Conservation (phyloP, 163 green algal species). For the Scenedesmus sp. region DNA sequence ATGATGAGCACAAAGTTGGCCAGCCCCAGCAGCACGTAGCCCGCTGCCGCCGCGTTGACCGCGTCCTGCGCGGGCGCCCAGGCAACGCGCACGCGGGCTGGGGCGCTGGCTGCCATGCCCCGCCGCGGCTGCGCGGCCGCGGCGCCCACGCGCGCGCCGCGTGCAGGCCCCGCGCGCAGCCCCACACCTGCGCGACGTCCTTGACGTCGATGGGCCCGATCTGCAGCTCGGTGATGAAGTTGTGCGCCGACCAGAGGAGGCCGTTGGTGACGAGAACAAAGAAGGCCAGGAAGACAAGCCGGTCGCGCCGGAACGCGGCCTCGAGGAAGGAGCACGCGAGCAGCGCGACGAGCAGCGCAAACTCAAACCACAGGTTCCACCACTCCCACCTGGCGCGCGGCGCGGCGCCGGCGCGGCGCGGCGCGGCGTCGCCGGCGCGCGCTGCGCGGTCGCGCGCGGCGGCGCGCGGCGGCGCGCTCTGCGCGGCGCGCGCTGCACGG, state of each 20-base stretch:
- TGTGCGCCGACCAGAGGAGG: slow-evolving; percentile 37
- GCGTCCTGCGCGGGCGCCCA: too few relatives aligned
- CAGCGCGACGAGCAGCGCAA: slow-evolving; percentile 2
- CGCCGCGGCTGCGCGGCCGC: too few relatives aligned
- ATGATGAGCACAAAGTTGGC: slow-evolving; percentile 43
- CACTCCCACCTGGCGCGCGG: slow-evolving; percentile 49
- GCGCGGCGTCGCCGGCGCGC: too few relatives aligned
- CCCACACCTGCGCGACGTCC: too few relatives aligned
- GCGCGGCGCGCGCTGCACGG: too few relatives aligned
- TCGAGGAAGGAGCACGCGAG: slow-evolving; percentile 25
- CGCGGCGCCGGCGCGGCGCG: too few relatives aligned
- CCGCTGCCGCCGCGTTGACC: slow-evolving; percentile 35
- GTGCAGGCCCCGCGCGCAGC: too few relatives aligned
- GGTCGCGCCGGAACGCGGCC: slow-evolving; percentile 34
- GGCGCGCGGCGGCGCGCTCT: not conserved
- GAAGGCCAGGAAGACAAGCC: slow-evolving; percentile 40
- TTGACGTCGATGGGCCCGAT: slow-evolving; percentile 23
- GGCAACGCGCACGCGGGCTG: too few relatives aligned
- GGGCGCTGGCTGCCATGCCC: too few relatives aligned
- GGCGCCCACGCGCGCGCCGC: too few relatives aligned
- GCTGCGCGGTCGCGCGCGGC: too few relatives aligned
- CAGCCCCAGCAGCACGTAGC: slow-evolving; percentile 42
- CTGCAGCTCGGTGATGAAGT: slow-evolving; percentile 24
- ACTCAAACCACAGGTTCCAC: slow-evolving; percentile 30
- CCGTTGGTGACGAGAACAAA: slow-evolving; percentile 31